These are phyloP conservation scores for Prosopis cineraria DNA, from an alignment of 306 rosid genomes.

Conservation along the genomic window DNA sequence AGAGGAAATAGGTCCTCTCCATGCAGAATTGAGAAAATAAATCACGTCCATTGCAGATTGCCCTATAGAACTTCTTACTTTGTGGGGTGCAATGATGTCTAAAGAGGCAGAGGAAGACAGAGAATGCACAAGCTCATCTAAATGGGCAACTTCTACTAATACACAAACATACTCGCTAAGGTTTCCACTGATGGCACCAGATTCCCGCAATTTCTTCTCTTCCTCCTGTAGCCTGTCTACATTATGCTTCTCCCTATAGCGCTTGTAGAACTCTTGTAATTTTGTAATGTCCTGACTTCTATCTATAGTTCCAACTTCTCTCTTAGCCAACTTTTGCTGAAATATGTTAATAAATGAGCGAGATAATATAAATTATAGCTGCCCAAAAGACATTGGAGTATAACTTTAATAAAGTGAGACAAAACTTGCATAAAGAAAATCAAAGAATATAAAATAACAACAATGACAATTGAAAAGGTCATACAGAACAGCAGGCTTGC, in stretches of 20 bases:
- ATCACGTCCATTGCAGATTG: conserved; percentile 2
- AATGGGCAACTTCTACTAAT: conserved; percentile 18
- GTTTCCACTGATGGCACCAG: conserved; percentile 81
- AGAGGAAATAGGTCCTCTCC: neutral
- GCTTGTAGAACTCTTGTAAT: conserved; percentile 84
- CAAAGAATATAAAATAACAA: neutral
- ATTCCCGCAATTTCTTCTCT: conserved; percentile 81
- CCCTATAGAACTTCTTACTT: neutral
- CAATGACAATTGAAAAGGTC: neutral
- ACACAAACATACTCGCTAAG: conserved; percentile 82
- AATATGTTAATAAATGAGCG: conserved; percentile 36
- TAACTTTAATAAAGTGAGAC: neutral
- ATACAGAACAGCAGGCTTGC: neutral
- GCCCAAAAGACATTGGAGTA: neutral
- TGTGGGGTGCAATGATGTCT: neutral
- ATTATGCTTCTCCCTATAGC: conserved; percentile 71
- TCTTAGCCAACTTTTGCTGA: conserved; percentile 93
- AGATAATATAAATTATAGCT: conserved; percentile 28
- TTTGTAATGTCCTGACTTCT: conserved; percentile 81
- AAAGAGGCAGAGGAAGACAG: neutral
- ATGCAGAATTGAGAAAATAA: neutral
- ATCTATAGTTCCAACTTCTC: conserved; percentile 80
- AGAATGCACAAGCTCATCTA: conserved; percentile 25
- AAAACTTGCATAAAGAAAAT: neutral
- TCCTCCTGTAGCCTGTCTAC: conserved; percentile 82